phyloP scores from a whole-genome alignment of 164 flowering plant genomes.

The Piper longum region DNA sequence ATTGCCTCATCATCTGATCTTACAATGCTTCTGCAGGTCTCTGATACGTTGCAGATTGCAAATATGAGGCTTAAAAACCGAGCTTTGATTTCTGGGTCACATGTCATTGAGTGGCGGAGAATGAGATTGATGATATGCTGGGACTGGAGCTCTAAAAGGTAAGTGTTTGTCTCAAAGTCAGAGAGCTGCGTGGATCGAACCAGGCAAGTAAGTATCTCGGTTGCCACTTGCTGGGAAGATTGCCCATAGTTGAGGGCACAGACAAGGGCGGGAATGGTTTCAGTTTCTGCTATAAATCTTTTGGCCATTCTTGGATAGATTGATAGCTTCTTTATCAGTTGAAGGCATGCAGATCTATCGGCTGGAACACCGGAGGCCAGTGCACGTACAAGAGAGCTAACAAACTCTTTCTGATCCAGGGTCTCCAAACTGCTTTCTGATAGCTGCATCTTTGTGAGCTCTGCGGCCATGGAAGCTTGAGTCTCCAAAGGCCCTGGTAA shows the following conservation, averaged over 20 bases:
- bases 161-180: constrained; percentile 8
- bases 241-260: constrained; percentile 6
- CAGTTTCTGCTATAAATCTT: constrained; percentile 6
- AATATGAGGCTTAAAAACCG: constrained; percentile 8
- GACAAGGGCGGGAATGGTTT: constrained; percentile 10
- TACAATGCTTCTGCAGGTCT: constrained; percentile 6
- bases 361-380: constrained; percentile 13
- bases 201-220: constrained; percentile 9
- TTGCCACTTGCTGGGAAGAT: constrained; percentile 7
- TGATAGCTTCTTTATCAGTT: constrained; percentile 12
- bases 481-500: constrained; percentile 10
- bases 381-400: constrained; percentile 9
- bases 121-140: constrained; percentile 8
- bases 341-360: constrained; percentile 12
- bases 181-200: constrained; percentile 6
- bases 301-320: constrained; percentile 7
- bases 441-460: constrained; percentile 12
- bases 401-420: constrained; percentile 7
- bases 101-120: constrained; percentile 3
- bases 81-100: constrained; percentile 3
- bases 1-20: constrained; percentile 4
- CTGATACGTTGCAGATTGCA: constrained; percentile 10
- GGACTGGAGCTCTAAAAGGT: constrained; percentile 10
- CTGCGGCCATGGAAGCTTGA: constrained; percentile 13
- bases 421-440: constrained; percentile 5